Evolutionary conservation across 2,329 filamentous ascomycete species (phyloP).

Genomic region (Penicillium sp.): DNA sequence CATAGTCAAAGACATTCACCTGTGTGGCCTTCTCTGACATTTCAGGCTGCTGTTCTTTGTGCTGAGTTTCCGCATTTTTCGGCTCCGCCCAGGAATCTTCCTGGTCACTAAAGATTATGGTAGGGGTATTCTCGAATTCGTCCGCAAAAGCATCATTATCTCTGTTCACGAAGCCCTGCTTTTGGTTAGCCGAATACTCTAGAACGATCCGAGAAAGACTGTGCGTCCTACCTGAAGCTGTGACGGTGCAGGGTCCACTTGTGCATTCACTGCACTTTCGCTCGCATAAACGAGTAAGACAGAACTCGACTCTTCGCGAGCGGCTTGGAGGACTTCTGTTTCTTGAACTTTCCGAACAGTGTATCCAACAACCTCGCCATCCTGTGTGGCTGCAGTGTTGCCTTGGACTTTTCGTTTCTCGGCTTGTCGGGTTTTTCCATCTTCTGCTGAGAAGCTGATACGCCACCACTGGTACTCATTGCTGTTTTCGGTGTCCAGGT

Average conservation of each 20-base stretch:
- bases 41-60: constrained; percentile 1
- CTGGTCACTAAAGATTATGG: constrained; percentile 10
- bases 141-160: constrained; percentile 49
- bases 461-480: constrained; percentile 57
- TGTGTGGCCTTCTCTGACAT: constrained; percentile 12
- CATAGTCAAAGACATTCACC: constrained; percentile 43
- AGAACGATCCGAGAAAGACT: background rate
- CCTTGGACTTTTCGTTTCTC: constrained; percentile 23
- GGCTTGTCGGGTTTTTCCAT: constrained; percentile 39
- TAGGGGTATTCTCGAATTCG: constrained; percentile 32
- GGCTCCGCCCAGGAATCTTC: constrained; percentile 6
- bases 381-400: constrained; percentile 21
- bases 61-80: background rate
- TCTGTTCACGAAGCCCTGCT: constrained; percentile 49
- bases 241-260: constrained; percentile 32
- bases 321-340: constrained; percentile 56
- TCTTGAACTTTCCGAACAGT: constrained; percentile 48
- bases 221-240: constrained; percentile 39
- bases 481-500: constrained; percentile 23
- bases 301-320: constrained; percentile 52
- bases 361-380: constrained; percentile 42
- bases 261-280: constrained; percentile 45
- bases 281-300: constrained; percentile 62
- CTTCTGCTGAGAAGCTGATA: constrained; percentile 50
- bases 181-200: constrained; percentile 12